Evolutionary conservation across 805 yeast genomes (phyloP), one percentile per base, ranked within the genome.

Genomic region (Geotrichum ghanense): DNA sequence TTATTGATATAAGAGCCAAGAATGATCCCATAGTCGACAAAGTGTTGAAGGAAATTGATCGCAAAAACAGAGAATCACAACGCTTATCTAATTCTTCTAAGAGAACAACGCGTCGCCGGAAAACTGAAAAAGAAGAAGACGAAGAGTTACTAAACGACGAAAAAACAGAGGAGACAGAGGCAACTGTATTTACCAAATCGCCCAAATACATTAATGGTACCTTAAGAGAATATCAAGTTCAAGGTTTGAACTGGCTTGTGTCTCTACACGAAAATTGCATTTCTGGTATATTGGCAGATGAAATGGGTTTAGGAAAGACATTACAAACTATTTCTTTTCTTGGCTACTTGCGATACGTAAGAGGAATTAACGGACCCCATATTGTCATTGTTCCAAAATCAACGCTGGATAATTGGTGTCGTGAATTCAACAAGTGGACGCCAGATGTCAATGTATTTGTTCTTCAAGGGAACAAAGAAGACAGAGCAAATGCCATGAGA

Each of bases 291-390:
- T 68, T 90, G 42, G 98, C 98, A 5, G 98, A 90, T 64, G 98
- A 90, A 63, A 90, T 92, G 98, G 98, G 98, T 1, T 71, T 90
- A 22, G 98, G 98, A 47, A 90, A 90, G 64, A 90, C 98, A 2
- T 68, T 90, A 45, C 98, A 90, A 65, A 89, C 97, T 1, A 89
- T 90, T 43, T 79, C 97, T 1, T 92, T 90, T 56, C 68, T 90
- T 41, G 97, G 96, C 0, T 87, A 84, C 62, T 66, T 90, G 47
- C 72, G 96, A 51, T 86, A 84, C 58, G 70, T 80, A 47, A 80
- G 78, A 53, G 73, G 77, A 22, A 73, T 88, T 9, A 84, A 81
- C 52, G 98, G 98, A 0, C 98, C 98, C 0, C 86, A 82, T 60
- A 75, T 92, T 37, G 78, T 92, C 14, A 83, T 90, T 50, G 97